Base-by-base conservation (phyloP, 306 rosid species). In the Pyrus betulifolia region DNA sequence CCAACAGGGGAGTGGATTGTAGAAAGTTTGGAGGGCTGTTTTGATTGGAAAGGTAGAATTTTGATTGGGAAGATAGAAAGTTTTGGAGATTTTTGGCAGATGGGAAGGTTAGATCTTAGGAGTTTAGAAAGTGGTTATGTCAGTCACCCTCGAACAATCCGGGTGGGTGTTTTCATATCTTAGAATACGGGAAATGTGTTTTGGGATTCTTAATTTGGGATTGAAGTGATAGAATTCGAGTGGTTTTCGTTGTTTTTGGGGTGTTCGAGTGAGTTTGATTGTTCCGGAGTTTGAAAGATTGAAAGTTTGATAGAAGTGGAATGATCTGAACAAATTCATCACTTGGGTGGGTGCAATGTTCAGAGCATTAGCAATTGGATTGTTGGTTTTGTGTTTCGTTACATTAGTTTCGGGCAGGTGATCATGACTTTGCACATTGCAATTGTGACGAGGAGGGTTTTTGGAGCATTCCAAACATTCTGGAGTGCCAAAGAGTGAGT, bases 371-470 rank as follows among this genome's bases (percentile, higher is more conserved):
- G 62, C 51, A 21, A n/a, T 75, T 66, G 71, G 82, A 51, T 62
- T 84, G 67, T 33, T 84, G 18, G 17, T 81, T 75, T 78, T 11
- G 49, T 72, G 21, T 70, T 65, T 83, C 70, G 23, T 21, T 75
- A 11, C 75, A n/a, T 82, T 46, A 69, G 88, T 76, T 45, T 71
- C 74, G 46, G 91, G 86, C 64, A n/a, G 31, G 3, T 35, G 87
- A 74, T 63, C 69, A 49, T 81, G 96, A 81, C 35, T 85, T 74
- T 66, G 82, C 74, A 11, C 46, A 70, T 18, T 90, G 93, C 67
- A 78, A 80, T 28, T 90, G 93, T 55, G 93, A 84, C 4, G 95
- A 88, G 18, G 95, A 82, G 51, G 91, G 91, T 67, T 6, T 79
- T 71, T 87, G 87, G 87, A 74, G 84, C 69, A 44, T 82, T 44